Evolutionary conservation across 1,284 basidiomycete species (phyloP).

Genomic region (Cutaneotrichosporon sp.): DNA sequence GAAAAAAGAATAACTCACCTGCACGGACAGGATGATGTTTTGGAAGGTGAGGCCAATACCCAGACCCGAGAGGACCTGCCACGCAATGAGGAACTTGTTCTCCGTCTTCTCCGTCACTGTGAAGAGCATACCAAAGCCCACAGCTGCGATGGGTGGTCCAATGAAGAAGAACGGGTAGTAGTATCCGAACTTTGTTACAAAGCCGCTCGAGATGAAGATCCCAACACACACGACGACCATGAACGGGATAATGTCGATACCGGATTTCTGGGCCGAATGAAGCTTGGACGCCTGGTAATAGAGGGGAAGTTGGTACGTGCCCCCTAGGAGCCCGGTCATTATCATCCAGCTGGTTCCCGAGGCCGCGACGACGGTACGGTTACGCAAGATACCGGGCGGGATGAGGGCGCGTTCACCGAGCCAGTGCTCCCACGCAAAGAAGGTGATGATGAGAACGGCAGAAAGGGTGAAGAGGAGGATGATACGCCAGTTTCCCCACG

Average conservation of each 20-base stretch:
- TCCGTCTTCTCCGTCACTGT: slow-evolving; percentile 51
- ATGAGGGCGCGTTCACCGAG: slow-evolving; percentile 47
- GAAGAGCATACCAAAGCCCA: slow-evolving; percentile 57
- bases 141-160: slow-evolving; percentile 42
- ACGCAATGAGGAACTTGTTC: slow-evolving; percentile 52
- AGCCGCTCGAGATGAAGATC: slow-evolving; percentile 51
- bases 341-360: slow-evolving; percentile 51
- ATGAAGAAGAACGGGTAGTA: slow-evolving; percentile 54
- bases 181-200: slow-evolving; percentile 49
- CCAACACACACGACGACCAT: slow-evolving; percentile 52
- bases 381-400: slow-evolving; percentile 39
- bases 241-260: slow-evolving; percentile 57
- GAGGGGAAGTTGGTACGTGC: slow-evolving; percentile 53
- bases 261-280: slow-evolving; percentile 52
- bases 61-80: slow-evolving; percentile 55
- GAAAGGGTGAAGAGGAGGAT: slow-evolving; percentile 52
- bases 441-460: slow-evolving; percentile 42
- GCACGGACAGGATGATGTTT: slow-evolving; percentile 54
- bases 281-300: slow-evolving; percentile 54
- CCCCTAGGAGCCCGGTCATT: slow-evolving; percentile 54
- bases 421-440: slow-evolving; percentile 52
- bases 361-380: slow-evolving; percentile 49
- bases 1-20: slow-evolving; percentile 21
- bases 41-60: slow-evolving; percentile 46
- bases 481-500: slow-evolving; percentile 45